These are phyloP conservation scores for Xylaria cubensis DNA, from an alignment of 495 filamentous ascomycete species.

Conservation along the genomic window DNA sequence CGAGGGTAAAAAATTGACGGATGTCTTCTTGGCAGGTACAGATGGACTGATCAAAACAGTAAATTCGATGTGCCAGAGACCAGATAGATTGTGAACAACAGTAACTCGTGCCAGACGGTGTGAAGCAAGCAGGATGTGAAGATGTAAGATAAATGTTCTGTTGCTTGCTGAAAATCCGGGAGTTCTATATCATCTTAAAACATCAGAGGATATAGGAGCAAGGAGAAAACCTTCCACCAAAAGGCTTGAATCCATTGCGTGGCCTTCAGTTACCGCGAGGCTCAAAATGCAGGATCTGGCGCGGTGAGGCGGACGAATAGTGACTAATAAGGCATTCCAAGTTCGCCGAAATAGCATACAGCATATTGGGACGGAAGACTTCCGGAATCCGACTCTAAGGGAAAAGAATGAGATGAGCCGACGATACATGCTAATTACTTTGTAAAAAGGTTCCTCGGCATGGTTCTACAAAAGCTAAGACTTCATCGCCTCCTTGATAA, in stretches of 20 bases:
- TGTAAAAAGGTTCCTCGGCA: not conserved
- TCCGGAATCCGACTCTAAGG: constrained; percentile 24
- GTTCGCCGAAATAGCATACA: not conserved
- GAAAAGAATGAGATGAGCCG: not conserved
- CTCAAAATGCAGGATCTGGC: constrained; percentile 23
- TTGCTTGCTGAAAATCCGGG: constrained; percentile 10
- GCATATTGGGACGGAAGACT: not conserved
- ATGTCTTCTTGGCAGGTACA: not conserved
- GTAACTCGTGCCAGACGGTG: not conserved
- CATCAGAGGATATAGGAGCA: not conserved
- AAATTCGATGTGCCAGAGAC: not conserved
- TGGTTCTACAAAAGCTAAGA: constrained; percentile 18
- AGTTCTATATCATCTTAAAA: constrained; percentile 15
- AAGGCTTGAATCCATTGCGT: constrained; percentile 18
- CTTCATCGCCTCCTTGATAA: constrained; percentile 26
- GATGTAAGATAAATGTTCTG: constrained; percentile 15
- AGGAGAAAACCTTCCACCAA: constrained; percentile 12
- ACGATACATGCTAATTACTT: constrained; percentile 8
- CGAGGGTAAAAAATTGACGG: not conserved
- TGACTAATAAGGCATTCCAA: constrained; percentile 4
- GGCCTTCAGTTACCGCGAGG: constrained; percentile 13
- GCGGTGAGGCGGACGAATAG: constrained; percentile 20
- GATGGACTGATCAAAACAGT: not conserved
- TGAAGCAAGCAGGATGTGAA: not conserved
- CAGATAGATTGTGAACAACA: not conserved